Base-by-base conservation (phyloP, 257 asterid genomes). In the Fraxinus excelsior region DNA sequence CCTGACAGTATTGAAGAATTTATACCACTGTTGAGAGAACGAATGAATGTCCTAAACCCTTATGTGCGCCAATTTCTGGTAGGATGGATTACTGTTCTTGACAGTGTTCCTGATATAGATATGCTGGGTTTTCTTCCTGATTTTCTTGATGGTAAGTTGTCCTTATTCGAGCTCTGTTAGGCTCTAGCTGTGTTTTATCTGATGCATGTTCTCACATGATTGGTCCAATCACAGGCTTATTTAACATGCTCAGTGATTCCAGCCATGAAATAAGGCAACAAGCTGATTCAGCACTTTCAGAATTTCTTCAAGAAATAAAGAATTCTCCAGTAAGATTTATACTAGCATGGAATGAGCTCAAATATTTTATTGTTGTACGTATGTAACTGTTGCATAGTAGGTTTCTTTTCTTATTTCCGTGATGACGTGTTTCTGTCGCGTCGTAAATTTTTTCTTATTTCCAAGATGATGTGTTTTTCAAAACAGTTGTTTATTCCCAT, bases 101-200 rank as follows among this genome's bases (percentile, higher is more conserved):
- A 96, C 85, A 96, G 99, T 80, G 99, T 96, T 84, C 99, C 99
- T 35, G 99, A 94, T 74, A 96, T 96, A 46, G 99, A 96, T 86
- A 96, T 96, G 99, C 91, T 96, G 78, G 99, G 99, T 34, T 96
- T 96, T 86, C 98, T 96, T 72, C 99, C 99, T 70, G 99, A 96
- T 86, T 96, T 96, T 86, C 99, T 96, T 78, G 99, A 96, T 84
- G 99, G 99, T 96, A 79, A 79, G 96, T 83, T 64, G 75, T 68
- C 60, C 49, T 68, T 68, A 46, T 66, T 76, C 51, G 70, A 56
- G 62, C 64, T 74, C 80, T 74, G 69, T 70, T 74, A 49, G 75
- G 31, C 34, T 71, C 31, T 73, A 37, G 21, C 38, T 31, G 37
- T 84, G 76, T 72, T 86, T 74, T 32, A 60, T 70, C 84, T 31